Conservation (phyloP, 495 filamentous ascomycete species). For the Eremomyces bilateralis region DNA sequence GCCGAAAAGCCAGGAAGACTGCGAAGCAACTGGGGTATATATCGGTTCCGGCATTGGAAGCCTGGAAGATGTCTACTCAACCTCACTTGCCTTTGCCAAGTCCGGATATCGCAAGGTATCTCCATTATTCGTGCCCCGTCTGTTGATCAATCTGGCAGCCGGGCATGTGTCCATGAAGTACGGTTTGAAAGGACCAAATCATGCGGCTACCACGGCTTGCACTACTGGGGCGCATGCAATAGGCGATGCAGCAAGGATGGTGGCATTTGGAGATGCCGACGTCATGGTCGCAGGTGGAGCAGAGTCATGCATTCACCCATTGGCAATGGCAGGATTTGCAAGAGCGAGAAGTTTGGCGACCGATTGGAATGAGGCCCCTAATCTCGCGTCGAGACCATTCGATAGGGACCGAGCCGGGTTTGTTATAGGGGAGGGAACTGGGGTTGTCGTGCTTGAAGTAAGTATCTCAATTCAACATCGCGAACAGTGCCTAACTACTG, state of each 20-base stretch:
- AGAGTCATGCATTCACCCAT: slow-evolving; percentile 88
- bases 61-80: slow-evolving; percentile 70
- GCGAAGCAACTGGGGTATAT: slow-evolving; percentile 59
- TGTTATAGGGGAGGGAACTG: slow-evolving; percentile 83
- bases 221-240: slow-evolving; percentile 89
- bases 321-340: slow-evolving; percentile 80
- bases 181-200: slow-evolving; percentile 80
- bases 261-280: slow-evolving; percentile 72
- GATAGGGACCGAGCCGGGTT: slow-evolving; percentile 68
- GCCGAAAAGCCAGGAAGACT: slow-evolving; percentile 35
- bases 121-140: slow-evolving; percentile 74
- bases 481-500: not conserved
- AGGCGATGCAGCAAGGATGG: slow-evolving; percentile 78
- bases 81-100: slow-evolving; percentile 52
- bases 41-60: slow-evolving; percentile 94
- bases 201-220: slow-evolving; percentile 80
- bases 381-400: slow-evolving; percentile 63
- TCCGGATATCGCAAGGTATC: slow-evolving; percentile 80
- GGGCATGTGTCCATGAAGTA: slow-evolving; percentile 88
- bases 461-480: not conserved
- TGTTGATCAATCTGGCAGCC: slow-evolving; percentile 84
- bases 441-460: slow-evolving; percentile 65
- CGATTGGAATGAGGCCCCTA: slow-evolving; percentile 51
- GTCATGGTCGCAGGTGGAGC: slow-evolving; percentile 89
- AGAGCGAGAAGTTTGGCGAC: slow-evolving; percentile 70